A percentile compares a stretch with the other conserved stretches of the same genome.
Conservation (phyloP, 139 green algal species). For the Chlamydomonas incerta region DNA sequence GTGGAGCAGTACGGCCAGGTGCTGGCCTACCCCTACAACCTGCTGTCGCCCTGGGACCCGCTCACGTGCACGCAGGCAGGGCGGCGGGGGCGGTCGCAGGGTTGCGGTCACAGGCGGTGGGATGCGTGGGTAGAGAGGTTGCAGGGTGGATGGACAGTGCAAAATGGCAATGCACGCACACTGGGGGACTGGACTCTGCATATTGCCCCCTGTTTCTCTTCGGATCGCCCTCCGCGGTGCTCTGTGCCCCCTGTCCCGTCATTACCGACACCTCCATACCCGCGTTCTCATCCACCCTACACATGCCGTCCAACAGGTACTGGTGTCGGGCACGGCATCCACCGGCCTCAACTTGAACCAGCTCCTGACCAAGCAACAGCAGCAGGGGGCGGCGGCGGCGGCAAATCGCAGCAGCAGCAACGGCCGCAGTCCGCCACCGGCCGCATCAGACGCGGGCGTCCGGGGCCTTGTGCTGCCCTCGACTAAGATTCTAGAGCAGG, state of each 20-base stretch:
- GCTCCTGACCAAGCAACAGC: no score
- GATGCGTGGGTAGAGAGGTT: no score
- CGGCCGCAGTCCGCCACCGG: no score
- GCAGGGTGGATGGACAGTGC: no score
- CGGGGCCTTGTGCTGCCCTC: no score
- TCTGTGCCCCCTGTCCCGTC: not conserved
- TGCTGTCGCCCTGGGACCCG: slow-evolving; percentile 51
- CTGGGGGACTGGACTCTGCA: not conserved
- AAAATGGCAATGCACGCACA: no score
- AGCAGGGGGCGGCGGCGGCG: not conserved
- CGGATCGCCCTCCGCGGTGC: not conserved
- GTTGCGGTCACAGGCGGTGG: no score
- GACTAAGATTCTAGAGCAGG: no score
- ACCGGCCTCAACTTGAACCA: slow-evolving; percentile 1
- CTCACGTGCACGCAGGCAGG: slow-evolving; percentile 63
- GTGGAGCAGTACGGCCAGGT: slow-evolving; percentile 53
- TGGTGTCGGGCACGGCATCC: not conserved
- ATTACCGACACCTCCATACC: not conserved
- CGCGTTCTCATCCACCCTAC: not conserved
- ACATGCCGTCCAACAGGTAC: not conserved
- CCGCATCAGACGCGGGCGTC: not conserved
- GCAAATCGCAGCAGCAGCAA: not conserved
- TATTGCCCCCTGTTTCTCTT: not conserved
- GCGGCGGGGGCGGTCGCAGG: not conserved
- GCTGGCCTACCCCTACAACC: slow-evolving; percentile 55